Base-by-base conservation (phyloP, 768 basidiomycete genomes). In the Tricholoma matsutake region DNA sequence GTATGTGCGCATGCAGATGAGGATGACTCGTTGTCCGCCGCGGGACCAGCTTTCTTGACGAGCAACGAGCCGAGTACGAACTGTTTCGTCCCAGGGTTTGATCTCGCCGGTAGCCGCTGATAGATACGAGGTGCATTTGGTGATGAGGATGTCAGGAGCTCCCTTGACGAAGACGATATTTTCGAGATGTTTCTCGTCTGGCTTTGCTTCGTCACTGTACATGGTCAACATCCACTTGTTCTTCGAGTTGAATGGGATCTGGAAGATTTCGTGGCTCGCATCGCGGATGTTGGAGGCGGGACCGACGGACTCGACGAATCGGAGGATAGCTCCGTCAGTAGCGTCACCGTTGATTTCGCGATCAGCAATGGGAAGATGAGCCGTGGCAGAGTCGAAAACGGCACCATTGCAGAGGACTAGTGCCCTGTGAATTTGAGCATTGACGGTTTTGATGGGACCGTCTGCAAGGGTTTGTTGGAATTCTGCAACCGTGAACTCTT, bases 211-310 rank as follows among this genome's bases (percentile, higher is more conserved):
- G 8, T 63, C 64, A 49, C 64, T 67, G 25, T 76, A 64, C 56
- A 82, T 72, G 55, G 78, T 81, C 53, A 85, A 74, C 80, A 85
- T 85, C 78, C 78, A 86, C 67, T 86, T 87, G 64, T 83, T 82
- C 65, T 78, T 78, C 10, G 81, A 84, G 54, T 80, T 79, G 70
- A 79, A 79, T 1, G 76, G 78, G 20, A 79, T 74, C 59, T 75
- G 75, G 52, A 74, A 78, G 4, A 72, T 59, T 58, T 71, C 69
- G 52, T 55, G 62, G 39, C 71, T 71, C 0, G 64, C 60, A 0
- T 55, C 56, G 3, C 68, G 63, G 29, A 73, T 29, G 1, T 66
- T 54, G 32, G 71, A 22, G 43, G 76, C 67, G 25, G 49, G n/a
- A 1, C 59, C 64, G 10, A 65, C 60, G 4, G 57, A 54, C 63